Percentiles rank a stretch among this genome's conserved stretches.
phyloP scores from a whole-genome alignment of 805 yeast species.

The Pichia eremophila region DNA sequence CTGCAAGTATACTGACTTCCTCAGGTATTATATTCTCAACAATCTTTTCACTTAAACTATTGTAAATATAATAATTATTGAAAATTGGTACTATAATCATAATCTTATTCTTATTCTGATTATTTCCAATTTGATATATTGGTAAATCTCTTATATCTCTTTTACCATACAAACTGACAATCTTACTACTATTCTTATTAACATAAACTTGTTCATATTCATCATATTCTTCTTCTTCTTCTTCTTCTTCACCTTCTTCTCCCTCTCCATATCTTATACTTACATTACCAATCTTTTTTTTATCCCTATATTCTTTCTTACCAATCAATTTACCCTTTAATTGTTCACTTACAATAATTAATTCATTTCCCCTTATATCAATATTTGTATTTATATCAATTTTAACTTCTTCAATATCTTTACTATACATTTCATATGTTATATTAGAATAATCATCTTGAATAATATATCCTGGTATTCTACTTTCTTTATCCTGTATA shows the following conservation, averaged over 20 bases:
- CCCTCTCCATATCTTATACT: not conserved
- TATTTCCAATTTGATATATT: not conserved
- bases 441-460: conserved; percentile 16
- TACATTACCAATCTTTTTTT: conserved; percentile 1
- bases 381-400: not conserved
- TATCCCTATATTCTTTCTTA: not conserved
- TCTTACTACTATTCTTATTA: not conserved
- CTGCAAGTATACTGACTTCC: too few species aligned
- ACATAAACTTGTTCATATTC: not conserved
- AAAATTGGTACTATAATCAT: conserved; percentile 2
- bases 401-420: conserved; percentile 2
- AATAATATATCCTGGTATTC: conserved; percentile 38
- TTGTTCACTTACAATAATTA: not conserved
- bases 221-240: not conserved
- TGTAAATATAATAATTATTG: not conserved
- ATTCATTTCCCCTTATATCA: not conserved
- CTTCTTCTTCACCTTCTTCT: not conserved
- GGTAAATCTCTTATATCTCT: conserved; percentile 1
- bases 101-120: not conserved
- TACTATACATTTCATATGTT: conserved; percentile 3
- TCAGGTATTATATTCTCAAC: too few species aligned
- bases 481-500: conserved; percentile 34
- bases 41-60: not conserved
- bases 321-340: not conserved
- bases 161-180: not conserved